Percentiles rank a stretch among this genome's conserved stretches.
Evolutionary conservation across 495 filamentous ascomycete genomes (phyloP).

Genomic region (Podospora fimiseda): DNA sequence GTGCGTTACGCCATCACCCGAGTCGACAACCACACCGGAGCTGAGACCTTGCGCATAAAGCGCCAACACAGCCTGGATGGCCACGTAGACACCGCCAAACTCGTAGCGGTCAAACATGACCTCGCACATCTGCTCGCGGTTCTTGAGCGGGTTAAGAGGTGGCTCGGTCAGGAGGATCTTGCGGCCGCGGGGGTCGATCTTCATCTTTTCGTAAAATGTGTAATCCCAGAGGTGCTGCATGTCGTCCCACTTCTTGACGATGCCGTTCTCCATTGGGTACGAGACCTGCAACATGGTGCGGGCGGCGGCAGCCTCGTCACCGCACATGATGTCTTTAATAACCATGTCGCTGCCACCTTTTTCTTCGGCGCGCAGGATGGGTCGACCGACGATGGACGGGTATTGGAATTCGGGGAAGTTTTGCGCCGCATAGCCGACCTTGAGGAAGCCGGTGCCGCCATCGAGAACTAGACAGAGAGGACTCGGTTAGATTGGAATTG

Average conservation of each 20-base stretch:
- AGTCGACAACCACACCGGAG: slow-evolving; percentile 95
- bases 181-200: slow-evolving; percentile 79
- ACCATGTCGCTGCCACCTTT: slow-evolving; percentile 49
- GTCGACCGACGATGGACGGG: slow-evolving; percentile 96
- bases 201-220: slow-evolving; percentile 94
- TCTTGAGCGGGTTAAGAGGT: slow-evolving; percentile 93
- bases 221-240: slow-evolving; percentile 99
- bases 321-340: slow-evolving; percentile 99
- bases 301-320: slow-evolving; percentile 93
- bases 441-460: slow-evolving; percentile 99
- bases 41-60: slow-evolving; percentile 96
- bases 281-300: slow-evolving; percentile 95
- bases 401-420: slow-evolving; percentile 99
- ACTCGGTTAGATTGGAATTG: slow-evolving; percentile 11
- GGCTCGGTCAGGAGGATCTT: slow-evolving; percentile 99
- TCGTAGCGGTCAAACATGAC: slow-evolving; percentile 97
- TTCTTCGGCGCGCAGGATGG: slow-evolving; percentile 95
- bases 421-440: slow-evolving; percentile 96
- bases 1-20: slow-evolving; percentile 95
- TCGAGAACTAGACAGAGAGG: slow-evolving; percentile 69
- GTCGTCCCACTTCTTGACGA: slow-evolving; percentile 98
- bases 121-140: slow-evolving; percentile 94
- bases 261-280: slow-evolving; percentile 99
- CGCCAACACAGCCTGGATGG: slow-evolving; percentile 95
- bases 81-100: slow-evolving; percentile 96